Conservation (phyloP, 2,329 filamentous ascomycete species). For the Phyllosticta paracitricarpa region DNA sequence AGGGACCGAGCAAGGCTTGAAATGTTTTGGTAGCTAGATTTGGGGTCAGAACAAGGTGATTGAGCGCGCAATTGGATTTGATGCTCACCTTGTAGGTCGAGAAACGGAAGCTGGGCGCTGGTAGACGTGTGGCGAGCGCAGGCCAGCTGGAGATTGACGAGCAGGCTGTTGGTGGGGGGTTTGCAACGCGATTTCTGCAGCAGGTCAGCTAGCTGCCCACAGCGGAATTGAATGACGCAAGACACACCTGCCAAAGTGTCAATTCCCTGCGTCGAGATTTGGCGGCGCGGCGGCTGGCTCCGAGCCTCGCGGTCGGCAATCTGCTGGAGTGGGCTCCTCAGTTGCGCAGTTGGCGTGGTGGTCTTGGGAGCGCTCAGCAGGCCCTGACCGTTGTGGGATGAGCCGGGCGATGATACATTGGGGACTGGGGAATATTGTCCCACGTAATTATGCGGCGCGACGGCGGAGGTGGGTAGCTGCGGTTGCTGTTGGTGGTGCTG, state of each 20-base stretch:
- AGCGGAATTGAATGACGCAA: neutral
- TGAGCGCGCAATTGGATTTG: neutral
- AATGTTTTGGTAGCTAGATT: slow-evolving; percentile 13
- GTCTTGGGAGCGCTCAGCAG: slow-evolving; percentile 7
- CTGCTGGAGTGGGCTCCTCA: slow-evolving; percentile 11
- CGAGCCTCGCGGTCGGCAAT: slow-evolving; percentile 21
- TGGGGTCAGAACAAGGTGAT: neutral
- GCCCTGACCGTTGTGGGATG: slow-evolving; percentile 7
- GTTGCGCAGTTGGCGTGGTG: slow-evolving; percentile 8
- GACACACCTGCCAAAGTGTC: slow-evolving; percentile 37
- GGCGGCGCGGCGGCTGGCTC: slow-evolving; percentile 26
- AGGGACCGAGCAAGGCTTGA: slow-evolving; percentile 28
- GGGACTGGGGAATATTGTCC: neutral
- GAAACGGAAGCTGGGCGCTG: slow-evolving; percentile 25
- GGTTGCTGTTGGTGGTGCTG: neutral
- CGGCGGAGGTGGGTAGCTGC: neutral
- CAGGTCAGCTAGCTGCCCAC: slow-evolving; percentile 1
- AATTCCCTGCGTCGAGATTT: slow-evolving; percentile 37
- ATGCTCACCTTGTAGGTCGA: neutral
- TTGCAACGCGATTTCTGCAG: slow-evolving; percentile 30
- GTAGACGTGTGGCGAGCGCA: slow-evolving; percentile 15
- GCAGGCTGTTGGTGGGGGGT: slow-evolving; percentile 37
- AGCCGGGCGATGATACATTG: slow-evolving; percentile 5
- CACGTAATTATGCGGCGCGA: slow-evolving; percentile 1
- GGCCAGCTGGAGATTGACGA: slow-evolving; percentile 24